Evolutionary conservation across 2,329 filamentous ascomycete genomes (phyloP).

Genomic region (Apiospora rasikravindrae): DNA sequence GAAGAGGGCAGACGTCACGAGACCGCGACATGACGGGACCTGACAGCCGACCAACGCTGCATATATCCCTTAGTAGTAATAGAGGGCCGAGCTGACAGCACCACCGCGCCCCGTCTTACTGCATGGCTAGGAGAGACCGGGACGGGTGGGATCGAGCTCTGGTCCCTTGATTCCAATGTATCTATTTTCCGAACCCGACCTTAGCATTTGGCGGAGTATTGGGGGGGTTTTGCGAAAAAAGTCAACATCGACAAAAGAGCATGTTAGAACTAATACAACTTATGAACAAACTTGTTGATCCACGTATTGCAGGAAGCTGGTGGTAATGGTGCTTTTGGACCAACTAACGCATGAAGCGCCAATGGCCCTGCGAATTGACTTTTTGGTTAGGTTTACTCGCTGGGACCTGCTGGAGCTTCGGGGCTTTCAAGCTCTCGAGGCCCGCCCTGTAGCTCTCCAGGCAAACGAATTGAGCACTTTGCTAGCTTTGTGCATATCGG

Average conservation of each 20-base stretch:
- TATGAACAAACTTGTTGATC: not conserved
- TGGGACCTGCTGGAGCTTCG: not conserved
- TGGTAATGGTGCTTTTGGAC: not conserved
- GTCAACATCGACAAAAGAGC: constrained; percentile 2
- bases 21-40: constrained; percentile 2
- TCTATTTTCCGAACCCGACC: constrained; percentile 13
- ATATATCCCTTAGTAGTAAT: constrained; percentile 9
- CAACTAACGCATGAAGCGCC: not conserved
- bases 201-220: constrained; percentile 7
- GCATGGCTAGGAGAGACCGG: not conserved
- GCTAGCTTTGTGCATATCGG: not conserved
- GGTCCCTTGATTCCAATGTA: constrained; percentile 19
- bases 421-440: not conserved
- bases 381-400: not conserved
- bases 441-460: not conserved
- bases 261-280: constrained; percentile 14
- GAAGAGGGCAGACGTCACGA: constrained; percentile 14
- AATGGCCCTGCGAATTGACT: not conserved
- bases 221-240: not conserved
- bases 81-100: constrained; percentile 6
- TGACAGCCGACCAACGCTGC: constrained; percentile 5
- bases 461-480: not conserved
- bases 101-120: not conserved
- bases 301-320: not conserved
- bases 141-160: not conserved